Conservation (phyloP, 2,329 filamentous ascomycete genomes). For the Scortechinia acanthostroma region DNA sequence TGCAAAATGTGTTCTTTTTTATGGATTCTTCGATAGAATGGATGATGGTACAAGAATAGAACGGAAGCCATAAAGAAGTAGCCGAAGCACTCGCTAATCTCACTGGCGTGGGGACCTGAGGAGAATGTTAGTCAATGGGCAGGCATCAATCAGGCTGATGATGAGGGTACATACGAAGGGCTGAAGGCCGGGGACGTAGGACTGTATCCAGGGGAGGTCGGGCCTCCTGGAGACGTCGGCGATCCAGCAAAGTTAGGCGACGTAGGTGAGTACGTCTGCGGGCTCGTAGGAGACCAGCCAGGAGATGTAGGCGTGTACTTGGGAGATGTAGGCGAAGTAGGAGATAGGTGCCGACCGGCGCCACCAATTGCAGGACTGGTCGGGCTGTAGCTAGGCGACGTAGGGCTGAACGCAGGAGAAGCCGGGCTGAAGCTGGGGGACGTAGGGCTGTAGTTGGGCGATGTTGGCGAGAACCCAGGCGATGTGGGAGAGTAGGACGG, state of each 20-base stretch:
- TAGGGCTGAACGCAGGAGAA: constrained; percentile 47
- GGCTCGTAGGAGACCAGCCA: constrained; percentile 68
- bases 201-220: neutral
- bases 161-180: neutral
- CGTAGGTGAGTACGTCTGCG: constrained; percentile 54
- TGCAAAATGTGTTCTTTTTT: neutral
- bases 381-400: constrained; percentile 48
- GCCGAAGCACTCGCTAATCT: neutral
- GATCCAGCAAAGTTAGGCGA: constrained; percentile 40
- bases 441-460: constrained; percentile 65
- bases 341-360: too few relatives aligned
- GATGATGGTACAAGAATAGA: neutral
- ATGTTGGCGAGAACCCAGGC: constrained; percentile 73
- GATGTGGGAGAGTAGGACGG: constrained; percentile 63
- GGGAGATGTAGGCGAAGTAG: constrained; percentile 68
- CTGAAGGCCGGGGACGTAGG: neutral
- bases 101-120: neutral
- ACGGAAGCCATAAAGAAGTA: neutral
- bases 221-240: neutral
- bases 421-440: constrained; percentile 69
- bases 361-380: constrained; percentile 16
- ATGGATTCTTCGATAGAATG: neutral
- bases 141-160: neutral
- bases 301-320: constrained; percentile 45
- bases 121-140: neutral